These are phyloP conservation scores for Calonectria crousiana DNA, from an alignment of 2,329 filamentous ascomycete species.

Conservation along the genomic window DNA sequence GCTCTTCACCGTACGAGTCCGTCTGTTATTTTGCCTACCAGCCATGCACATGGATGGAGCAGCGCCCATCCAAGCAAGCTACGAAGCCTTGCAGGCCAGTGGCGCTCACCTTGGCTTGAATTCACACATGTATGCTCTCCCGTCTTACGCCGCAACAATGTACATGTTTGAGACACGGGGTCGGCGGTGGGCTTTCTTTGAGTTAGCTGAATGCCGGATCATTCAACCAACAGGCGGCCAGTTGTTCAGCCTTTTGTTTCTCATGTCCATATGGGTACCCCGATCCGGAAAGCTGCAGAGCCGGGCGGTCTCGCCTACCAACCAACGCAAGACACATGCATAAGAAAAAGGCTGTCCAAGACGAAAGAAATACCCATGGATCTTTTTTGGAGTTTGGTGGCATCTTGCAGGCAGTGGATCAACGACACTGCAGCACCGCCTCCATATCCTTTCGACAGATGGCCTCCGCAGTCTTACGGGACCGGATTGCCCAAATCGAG, in stretches of 20 bases:
- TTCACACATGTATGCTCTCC: not conserved
- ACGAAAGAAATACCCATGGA: not conserved
- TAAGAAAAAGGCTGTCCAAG: not conserved
- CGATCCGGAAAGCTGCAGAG: not conserved
- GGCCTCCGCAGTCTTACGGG: constrained; percentile 13
- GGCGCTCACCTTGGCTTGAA: constrained; percentile 10
- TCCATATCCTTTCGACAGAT: constrained; percentile 2
- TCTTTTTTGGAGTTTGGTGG: not conserved
- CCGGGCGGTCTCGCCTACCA: constrained; percentile 4
- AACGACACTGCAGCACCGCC: not conserved
- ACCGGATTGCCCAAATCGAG: constrained; percentile 20
- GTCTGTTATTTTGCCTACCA: constrained; percentile 15
- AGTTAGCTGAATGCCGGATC: not conserved
- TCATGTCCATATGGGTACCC: not conserved
- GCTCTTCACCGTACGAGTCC: constrained; percentile 12
- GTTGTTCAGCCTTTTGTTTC: not conserved
- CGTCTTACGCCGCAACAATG: not conserved
- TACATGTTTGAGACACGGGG: not conserved
- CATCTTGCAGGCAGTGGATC: constrained; percentile 14
- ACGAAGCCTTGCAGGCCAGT: constrained; percentile 14
- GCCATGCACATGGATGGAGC: constrained; percentile 17
- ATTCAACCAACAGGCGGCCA: not conserved
- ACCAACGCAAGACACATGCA: not conserved
- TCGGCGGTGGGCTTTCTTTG: not conserved
- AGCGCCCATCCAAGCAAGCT: not conserved